Percentiles rank a stretch among this genome's conserved stretches.
These are phyloP conservation scores for Oryza coarctata DNA, from an alignment of 176 grass and related monocot species.

Conservation along the genomic window DNA sequence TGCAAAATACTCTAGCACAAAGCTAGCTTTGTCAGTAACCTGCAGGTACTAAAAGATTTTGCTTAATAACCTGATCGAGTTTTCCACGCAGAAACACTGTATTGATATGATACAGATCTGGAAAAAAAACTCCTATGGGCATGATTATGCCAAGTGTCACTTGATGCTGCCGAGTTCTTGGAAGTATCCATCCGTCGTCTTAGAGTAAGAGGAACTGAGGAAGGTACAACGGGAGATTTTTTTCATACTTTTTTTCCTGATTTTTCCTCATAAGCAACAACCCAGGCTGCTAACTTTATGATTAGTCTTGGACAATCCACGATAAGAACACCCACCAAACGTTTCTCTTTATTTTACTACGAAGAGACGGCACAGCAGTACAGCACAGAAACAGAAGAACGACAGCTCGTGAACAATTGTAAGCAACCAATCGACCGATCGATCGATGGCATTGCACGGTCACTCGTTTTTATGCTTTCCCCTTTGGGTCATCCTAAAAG, in stretches of 20 bases:
- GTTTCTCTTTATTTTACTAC: neutral
- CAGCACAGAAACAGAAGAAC: neutral
- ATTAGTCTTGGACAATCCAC: neutral
- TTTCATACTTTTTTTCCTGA: neutral
- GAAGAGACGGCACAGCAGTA: neutral
- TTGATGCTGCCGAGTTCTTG: too few species aligned
- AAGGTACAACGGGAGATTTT: neutral
- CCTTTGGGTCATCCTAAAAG: neutral
- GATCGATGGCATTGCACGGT: neutral
- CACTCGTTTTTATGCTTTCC: neutral
- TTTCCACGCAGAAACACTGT: too few species aligned
- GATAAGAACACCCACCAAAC: slow-evolving; percentile 9
- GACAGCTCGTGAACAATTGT: neutral
- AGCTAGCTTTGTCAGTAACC: too few species aligned
- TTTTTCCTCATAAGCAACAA: neutral
- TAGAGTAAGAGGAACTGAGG: too few species aligned
- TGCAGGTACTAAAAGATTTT: too few species aligned
- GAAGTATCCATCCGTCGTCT: too few species aligned
- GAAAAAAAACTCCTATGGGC: too few species aligned
- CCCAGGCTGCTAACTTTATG: neutral
- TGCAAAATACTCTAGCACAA: too few species aligned
- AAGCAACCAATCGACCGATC: neutral
- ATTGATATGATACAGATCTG: too few species aligned
- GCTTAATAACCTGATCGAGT: too few species aligned
- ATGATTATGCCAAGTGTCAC: too few species aligned